Percentiles rank a stretch among this genome's conserved stretches.
These are phyloP conservation scores for Limonomyces culmigenus DNA, from an alignment of 1,284 basidiomycete species.

Conservation along the genomic window DNA sequence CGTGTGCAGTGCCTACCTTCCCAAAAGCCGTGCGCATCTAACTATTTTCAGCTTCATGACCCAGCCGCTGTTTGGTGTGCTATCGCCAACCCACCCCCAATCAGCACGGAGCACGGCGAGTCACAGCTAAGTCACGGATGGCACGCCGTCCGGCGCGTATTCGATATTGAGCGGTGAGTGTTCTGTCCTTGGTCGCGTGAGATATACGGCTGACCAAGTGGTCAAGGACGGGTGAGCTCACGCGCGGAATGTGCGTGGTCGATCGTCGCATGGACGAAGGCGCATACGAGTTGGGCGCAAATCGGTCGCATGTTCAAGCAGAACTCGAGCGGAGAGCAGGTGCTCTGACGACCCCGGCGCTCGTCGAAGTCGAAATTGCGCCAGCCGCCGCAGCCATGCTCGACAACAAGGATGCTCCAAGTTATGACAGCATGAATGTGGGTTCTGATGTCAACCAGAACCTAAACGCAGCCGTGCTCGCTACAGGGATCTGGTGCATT, in stretches of 20 bases:
- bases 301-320: slow-evolving; percentile 42
- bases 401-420: not conserved
- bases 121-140: slow-evolving; percentile 28
- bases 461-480: not conserved
- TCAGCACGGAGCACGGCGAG: slow-evolving; percentile 11
- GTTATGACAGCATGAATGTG: not conserved
- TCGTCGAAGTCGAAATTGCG: slow-evolving; percentile 26
- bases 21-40: too few species aligned
- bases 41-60: slow-evolving; percentile 57
- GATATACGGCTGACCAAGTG: not conserved
- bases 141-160: slow-evolving; percentile 31
- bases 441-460: slow-evolving; percentile 1
- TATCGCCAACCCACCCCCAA: slow-evolving; percentile 45
- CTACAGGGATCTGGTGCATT: not conserved
- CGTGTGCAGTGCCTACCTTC: too few species aligned
- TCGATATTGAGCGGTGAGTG: slow-evolving; percentile 51
- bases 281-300: slow-evolving; percentile 42
- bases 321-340: slow-evolving; percentile 25
- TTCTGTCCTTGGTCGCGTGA: not conserved
- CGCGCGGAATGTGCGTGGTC: slow-evolving; percentile 61
- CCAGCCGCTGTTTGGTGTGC: slow-evolving; percentile 72
- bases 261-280: slow-evolving; percentile 45
- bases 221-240: slow-evolving; percentile 30
- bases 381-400: slow-evolving; percentile 5
- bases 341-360: slow-evolving; percentile 32